A percentile compares a stretch with the other conserved stretches of the same genome.
Conservation (phyloP, 208 protist species). For the Trypanosoma cruzi region DNA sequence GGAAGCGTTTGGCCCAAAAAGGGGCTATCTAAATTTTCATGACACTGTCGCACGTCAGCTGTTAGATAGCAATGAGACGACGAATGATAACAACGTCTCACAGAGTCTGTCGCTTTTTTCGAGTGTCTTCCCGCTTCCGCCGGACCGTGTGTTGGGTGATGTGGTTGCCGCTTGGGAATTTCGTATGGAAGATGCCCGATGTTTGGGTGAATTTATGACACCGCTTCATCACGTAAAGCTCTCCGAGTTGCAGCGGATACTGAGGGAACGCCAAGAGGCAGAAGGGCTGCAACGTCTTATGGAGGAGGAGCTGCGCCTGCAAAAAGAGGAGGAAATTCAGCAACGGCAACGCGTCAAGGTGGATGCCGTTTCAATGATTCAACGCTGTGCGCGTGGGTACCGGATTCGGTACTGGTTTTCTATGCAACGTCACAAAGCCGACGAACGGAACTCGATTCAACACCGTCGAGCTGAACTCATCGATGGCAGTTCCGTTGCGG, state of each 20-base stretch:
- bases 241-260: constrained; percentile 34
- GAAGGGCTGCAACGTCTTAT: constrained; percentile 17
- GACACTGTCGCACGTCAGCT: not conserved
- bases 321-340: constrained; percentile 36
- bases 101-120: not conserved
- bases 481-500: not conserved
- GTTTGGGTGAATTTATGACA: constrained; percentile 42
- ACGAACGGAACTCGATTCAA: constrained; percentile 16
- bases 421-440: constrained; percentile 17
- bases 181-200: constrained; percentile 14
- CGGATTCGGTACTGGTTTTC: constrained; percentile 32
- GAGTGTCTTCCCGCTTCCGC: constrained; percentile 7
- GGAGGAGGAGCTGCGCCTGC: constrained; percentile 27
- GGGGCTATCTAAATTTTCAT: not conserved
- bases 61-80: not conserved
- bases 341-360: constrained; percentile 36
- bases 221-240: constrained; percentile 59
- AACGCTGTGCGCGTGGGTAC: constrained; percentile 57
- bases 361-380: constrained; percentile 48
- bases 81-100: not conserved
- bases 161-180: constrained; percentile 17
- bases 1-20: not conserved
- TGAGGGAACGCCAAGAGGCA: constrained; percentile 34
- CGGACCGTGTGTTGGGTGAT: constrained; percentile 17
- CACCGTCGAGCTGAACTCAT: constrained; percentile 29